Percentiles rank a stretch among this genome's conserved stretches.
phyloP scores from a whole-genome alignment of 805 yeast species.

The Candida nonsorbophila region DNA sequence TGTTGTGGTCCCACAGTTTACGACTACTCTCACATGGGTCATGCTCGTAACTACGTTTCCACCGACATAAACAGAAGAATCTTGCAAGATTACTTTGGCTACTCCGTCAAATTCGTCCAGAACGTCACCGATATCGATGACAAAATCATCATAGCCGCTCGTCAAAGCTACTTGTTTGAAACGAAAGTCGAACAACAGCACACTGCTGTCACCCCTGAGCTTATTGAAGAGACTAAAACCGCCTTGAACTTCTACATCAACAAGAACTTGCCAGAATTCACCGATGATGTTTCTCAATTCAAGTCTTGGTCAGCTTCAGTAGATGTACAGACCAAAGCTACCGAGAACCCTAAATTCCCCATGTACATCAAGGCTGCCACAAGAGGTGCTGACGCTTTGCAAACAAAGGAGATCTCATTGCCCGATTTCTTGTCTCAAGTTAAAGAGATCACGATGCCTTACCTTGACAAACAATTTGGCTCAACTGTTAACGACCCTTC shows the following conservation, averaged over 20 bases:
- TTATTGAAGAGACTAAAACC: constrained; percentile 31
- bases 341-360: constrained; percentile 72
- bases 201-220: constrained; percentile 23
- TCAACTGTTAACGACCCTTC: constrained; percentile 77
- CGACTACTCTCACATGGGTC: constrained; percentile 96
- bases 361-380: constrained; percentile 71
- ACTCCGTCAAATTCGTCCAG: constrained; percentile 82
- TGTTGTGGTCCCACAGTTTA: constrained; percentile 98
- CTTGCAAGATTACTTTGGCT: constrained; percentile 86
- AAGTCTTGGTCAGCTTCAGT: constrained; percentile 45
- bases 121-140: constrained; percentile 99
- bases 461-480: constrained; percentile 69
- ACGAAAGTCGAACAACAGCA: constrained; percentile 37
- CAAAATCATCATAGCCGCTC: constrained; percentile 89
- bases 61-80: constrained; percentile 90
- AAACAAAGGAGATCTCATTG: constrained; percentile 13
- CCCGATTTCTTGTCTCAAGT: constrained; percentile 41
- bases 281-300: constrained; percentile 28
- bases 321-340: constrained; percentile 46
- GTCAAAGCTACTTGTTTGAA: constrained; percentile 80
- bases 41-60: constrained; percentile 94
- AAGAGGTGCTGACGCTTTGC: constrained; percentile 45
- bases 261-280: constrained; percentile 49
- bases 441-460: constrained; percentile 74
- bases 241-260: constrained; percentile 47